Conservation (phyloP, 371 early-diverging fungal species). For the Phascolomyces articulosus region DNA sequence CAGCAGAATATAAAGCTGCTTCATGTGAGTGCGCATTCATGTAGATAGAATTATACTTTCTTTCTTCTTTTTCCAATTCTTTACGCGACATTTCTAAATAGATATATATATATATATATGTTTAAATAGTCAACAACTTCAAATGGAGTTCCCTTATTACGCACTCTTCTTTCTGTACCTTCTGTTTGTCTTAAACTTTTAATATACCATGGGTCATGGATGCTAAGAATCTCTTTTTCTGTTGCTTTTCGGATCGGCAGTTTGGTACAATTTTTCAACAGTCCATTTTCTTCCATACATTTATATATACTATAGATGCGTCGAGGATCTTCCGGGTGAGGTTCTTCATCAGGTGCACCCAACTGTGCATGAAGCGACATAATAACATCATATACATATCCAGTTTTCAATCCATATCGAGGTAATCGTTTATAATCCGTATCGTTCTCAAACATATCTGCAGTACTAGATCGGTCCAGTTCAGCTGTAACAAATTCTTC, state of each 20-base stretch:
- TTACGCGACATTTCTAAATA: constrained; percentile 4
- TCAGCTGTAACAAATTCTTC: neutral
- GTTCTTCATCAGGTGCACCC: constrained; percentile 42
- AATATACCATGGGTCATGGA: constrained; percentile 61
- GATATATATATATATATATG: neutral
- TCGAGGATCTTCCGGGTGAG: constrained; percentile 77
- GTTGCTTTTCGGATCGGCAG: constrained; percentile 58
- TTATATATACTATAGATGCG: constrained; percentile 70
- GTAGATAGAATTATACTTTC: constrained; percentile 70
- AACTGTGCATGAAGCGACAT: constrained; percentile 64
- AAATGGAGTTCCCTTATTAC: too few species aligned
- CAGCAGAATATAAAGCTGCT: constrained; percentile 70
- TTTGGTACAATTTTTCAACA: constrained; percentile 53
- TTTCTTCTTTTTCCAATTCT: constrained; percentile 18
- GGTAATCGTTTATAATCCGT: neutral
- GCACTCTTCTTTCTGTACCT: constrained; percentile 32
- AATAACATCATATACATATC: constrained; percentile 68
- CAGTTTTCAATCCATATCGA: constrained; percentile 35
- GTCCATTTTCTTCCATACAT: constrained; percentile 36
- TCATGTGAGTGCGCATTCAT: constrained; percentile 66
- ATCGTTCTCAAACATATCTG: neutral
- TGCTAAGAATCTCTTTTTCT: constrained; percentile 55
- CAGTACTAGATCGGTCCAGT: neutral
- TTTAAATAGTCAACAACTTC: too few species aligned
- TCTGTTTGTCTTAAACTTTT: constrained; percentile 24